A percentile compares a stretch with the other conserved stretches of the same genome.
These are phyloP conservation scores for Tephrocybe sp. DNA, from an alignment of 768 basidiomycete species.

Conservation along the genomic window DNA sequence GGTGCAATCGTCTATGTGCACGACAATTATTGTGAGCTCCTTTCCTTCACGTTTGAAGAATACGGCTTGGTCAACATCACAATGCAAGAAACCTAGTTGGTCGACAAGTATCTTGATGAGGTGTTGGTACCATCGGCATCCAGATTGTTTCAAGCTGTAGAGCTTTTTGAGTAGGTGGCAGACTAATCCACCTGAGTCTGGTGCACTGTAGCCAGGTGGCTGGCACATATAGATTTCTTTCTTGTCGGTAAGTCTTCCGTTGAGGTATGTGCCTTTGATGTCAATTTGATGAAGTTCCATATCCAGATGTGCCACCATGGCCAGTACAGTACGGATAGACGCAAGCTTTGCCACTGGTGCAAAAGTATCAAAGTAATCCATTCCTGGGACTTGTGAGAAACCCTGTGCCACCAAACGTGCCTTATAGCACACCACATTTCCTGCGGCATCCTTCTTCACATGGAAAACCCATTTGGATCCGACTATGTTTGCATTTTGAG, in stretches of 20 bases:
- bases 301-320: constrained; percentile 24
- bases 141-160: too few relatives aligned
- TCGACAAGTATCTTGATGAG: too few relatives aligned
- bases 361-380: constrained; percentile 18
- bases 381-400: constrained; percentile 16
- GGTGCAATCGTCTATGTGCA: too few relatives aligned
- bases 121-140: too few relatives aligned
- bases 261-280: constrained; percentile 34
- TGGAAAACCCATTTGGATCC: constrained; percentile 31
- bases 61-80: too few relatives aligned
- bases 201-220: constrained; percentile 27
- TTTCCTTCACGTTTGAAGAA: too few relatives aligned
- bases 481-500: constrained; percentile 19
- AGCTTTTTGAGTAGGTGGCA: constrained; percentile 21
- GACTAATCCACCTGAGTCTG: constrained; percentile 7
- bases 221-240: constrained; percentile 39
- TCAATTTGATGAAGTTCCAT: constrained; percentile 32
- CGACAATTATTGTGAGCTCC: too few relatives aligned
- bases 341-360: constrained; percentile 11
- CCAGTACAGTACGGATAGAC: constrained; percentile 20
- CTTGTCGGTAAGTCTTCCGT: constrained; percentile 26
- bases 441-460: constrained; percentile 31
- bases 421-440: constrained; percentile 27
- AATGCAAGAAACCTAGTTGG: too few relatives aligned
- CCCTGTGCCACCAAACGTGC: constrained; percentile 15